Evolutionary conservation across 805 yeast genomes (phyloP).

Genomic region (Nakazawaea molendinolei): DNA sequence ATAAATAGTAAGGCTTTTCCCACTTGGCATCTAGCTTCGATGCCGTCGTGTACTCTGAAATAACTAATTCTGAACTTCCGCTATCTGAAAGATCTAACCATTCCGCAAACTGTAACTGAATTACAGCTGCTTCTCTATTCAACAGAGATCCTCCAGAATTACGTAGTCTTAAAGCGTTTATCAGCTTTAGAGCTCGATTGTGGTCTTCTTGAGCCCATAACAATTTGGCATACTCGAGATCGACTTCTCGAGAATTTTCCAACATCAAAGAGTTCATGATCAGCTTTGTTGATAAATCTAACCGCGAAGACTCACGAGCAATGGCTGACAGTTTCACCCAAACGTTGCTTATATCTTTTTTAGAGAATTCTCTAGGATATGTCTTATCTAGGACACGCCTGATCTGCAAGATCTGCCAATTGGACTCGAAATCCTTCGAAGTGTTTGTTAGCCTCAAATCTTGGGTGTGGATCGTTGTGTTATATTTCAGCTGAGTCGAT

Average conservation of each 20-base stretch:
- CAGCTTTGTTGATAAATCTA: constrained; percentile 66
- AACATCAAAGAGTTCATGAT: constrained; percentile 53
- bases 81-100: constrained; percentile 89
- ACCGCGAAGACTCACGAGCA: constrained; percentile 60
- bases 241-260: constrained; percentile 36
- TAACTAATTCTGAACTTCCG: constrained; percentile 67
- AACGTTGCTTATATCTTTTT: constrained; percentile 37
- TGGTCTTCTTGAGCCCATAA: constrained; percentile 88
- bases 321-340: constrained; percentile 56
- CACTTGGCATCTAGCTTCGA: constrained; percentile 47
- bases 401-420: constrained; percentile 52
- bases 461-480: constrained; percentile 10
- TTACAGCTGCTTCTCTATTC: constrained; percentile 25
- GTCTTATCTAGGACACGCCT: constrained; percentile 38
- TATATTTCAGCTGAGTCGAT: constrained; percentile 12
- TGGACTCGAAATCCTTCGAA: constrained; percentile 52
- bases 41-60: constrained; percentile 60
- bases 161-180: constrained; percentile 3
- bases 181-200: constrained; percentile 65
- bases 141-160: background rate
- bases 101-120: constrained; percentile 72
- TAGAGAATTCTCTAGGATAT: constrained; percentile 11
- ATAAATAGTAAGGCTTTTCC: constrained; percentile 75
- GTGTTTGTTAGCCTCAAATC: constrained; percentile 21
- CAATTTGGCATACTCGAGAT: constrained; percentile 72